Evolutionary conservation across 1,139 yeast species (phyloP), one percentile per base, ranked within the genome.

Genomic region (Tardiomyces depauwii): DNA sequence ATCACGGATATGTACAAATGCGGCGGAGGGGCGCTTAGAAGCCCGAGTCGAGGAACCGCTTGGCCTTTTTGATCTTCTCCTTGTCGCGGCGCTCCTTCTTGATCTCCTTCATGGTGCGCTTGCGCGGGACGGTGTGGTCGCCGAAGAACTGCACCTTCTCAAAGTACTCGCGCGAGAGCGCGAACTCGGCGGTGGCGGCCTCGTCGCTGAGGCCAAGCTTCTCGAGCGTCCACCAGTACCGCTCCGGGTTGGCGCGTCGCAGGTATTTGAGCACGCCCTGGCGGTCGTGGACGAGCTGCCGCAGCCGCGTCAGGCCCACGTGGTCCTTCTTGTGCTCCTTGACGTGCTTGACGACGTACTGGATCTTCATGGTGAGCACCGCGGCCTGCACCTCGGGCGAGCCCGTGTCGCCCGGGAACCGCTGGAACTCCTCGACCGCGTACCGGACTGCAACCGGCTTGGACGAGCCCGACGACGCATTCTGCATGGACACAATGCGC

Each of bases 341-440:
- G 49, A 85, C 74, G 60, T 89, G 96, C 42, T 77, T 75, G 71
- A 85, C 86, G 49, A 86, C 72, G 55, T 77, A 81, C 53, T 83
- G 87, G 54, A 91, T 86, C 58, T 78, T 78, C 47, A 86, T 81
- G 1, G 97, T 87, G 67, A 82, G 68, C 28, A 86, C 76, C 1
- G 96, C 97, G 1, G 97, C 96, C 64, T 89, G 96, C 27, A 88
- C 96, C 66, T 89, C 97, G 44, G 95, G 80, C 0, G 95, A 85
- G 1, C 95, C 96, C 0, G 96, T 86, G 62, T 91, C 97, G 44
- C 95, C 96, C 44, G 81, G 87, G 52, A 76, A 74, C 59, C 96
- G 75, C 55, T 78, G 80, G 63, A 91, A 88, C 65, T 88, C 96
- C 54, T 75, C 68, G 46, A 78, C 74, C 0, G 96, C 96, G 48